Evolutionary conservation across 768 basidiomycete species (phyloP).

Genomic region (Collybia sordida): DNA sequence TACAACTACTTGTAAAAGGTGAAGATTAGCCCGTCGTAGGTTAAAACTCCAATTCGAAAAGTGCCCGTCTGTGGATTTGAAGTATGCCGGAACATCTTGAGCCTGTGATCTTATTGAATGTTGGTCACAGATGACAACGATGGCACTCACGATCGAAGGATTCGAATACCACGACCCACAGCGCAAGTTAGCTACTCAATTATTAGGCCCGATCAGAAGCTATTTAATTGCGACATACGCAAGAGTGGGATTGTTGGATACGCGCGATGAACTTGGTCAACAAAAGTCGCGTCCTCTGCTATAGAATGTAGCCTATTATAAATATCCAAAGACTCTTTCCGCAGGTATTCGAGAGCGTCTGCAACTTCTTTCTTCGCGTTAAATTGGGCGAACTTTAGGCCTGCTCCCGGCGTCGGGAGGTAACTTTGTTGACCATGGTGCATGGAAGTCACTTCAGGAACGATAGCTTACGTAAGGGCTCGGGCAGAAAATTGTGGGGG

Average conservation of each 20-base stretch:
- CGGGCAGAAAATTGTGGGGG: too few relatives aligned
- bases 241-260: constrained; percentile 52
- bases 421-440: too few relatives aligned
- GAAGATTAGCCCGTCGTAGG: constrained; percentile 80
- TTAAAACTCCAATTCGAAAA: constrained; percentile 84
- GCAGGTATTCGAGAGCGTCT: constrained; percentile 46
- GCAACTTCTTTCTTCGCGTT: constrained; percentile 4
- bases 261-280: constrained; percentile 29
- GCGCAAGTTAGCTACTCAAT: constrained; percentile 74
- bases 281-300: constrained; percentile 71
- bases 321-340: constrained; percentile 71
- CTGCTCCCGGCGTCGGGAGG: background rate
- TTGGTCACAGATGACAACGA: background rate
- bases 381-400: background rate
- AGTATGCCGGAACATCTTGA: constrained; percentile 61
- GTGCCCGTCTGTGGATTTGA: constrained; percentile 92
- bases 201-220: background rate
- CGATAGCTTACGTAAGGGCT: too few relatives aligned
- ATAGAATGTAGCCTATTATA: constrained; percentile 91
- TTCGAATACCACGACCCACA: constrained; percentile 95
- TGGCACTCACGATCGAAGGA: constrained; percentile 51
- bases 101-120: constrained; percentile 20
- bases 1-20: constrained; percentile 60
- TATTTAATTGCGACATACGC: constrained; percentile 31
- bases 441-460: too few relatives aligned